A percentile compares a stretch with the other conserved stretches of the same genome.
Evolutionary conservation across 2,329 filamentous ascomycete species (phyloP).

Genomic region (Alternaria ventricosa): DNA sequence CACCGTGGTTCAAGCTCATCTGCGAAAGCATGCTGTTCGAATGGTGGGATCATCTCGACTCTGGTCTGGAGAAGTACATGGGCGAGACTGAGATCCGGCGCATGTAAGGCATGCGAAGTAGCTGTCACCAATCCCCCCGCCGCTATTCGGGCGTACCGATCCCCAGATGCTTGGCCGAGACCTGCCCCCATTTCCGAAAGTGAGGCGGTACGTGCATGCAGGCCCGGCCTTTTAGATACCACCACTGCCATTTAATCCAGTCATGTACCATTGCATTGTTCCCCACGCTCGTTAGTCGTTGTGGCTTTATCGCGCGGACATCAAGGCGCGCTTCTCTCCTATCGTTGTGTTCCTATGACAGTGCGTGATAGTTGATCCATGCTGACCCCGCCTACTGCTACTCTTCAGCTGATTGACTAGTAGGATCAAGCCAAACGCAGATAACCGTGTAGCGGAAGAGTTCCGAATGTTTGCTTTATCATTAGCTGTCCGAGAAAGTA

Average conservation of each 20-base stretch:
- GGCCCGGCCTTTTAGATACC: conserved; percentile 35
- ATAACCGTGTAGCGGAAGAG: neutral
- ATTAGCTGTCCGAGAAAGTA: neutral
- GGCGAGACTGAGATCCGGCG: conserved; percentile 87
- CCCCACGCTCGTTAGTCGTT: conserved; percentile 35
- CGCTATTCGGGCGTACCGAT: neutral
- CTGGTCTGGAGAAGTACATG: conserved; percentile 81
- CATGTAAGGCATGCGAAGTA: conserved; percentile 61
- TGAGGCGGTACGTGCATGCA: conserved; percentile 32
- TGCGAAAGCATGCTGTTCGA: conserved; percentile 97
- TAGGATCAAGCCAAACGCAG: neutral
- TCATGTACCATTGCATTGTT: conserved; percentile 30
- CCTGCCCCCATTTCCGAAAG: conserved; percentile 22
- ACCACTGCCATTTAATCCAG: conserved; percentile 27
- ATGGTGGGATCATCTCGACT: conserved; percentile 90
- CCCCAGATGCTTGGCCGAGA: conserved; percentile 13
- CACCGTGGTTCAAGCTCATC: conserved; percentile 99
- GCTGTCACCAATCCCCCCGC: neutral
- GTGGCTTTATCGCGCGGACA: conserved; percentile 29
- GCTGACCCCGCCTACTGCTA: conserved; percentile 4
- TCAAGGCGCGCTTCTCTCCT: conserved; percentile 22
- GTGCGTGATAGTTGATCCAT: conserved; percentile 15
- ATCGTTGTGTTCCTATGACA: conserved; percentile 27
- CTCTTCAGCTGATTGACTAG: conserved; percentile 13
- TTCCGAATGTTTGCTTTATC: neutral